Evolutionary conservation across 139 green algal species (phyloP), one percentile per base, ranked within the genome.

Genomic region (Micractinium conductrix): DNA sequence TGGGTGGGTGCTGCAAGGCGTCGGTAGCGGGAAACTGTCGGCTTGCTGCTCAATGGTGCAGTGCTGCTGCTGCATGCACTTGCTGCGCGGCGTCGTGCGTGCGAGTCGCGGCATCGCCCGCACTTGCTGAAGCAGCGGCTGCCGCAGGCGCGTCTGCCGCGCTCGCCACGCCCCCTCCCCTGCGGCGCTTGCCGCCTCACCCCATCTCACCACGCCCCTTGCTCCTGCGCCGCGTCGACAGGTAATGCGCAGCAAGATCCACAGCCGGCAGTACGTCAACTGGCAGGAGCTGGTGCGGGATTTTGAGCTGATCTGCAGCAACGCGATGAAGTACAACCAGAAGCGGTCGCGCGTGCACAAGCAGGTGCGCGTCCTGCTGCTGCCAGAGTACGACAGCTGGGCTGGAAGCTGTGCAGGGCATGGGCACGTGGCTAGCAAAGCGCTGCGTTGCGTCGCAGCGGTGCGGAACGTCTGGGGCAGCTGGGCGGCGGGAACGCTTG

Each of bases 271-370:
- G 68, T 94, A 93, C 60, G 35, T 42, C 28, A 86, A 68, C 40
- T 94, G 91, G 91, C 60, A 74, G 35, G 88, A 80, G 28, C 62
- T 96, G 53, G 80, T 90, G n/a, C 84, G 70, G 21, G 93, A 96
- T 86, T 92, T 96, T 80, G 89, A 96, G 83, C 85, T 96, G 10
- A 93, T 96, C 69, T 91, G 81, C 84, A 88, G 40, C 81, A 96
- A 96, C 80, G 93, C 92, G 33, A 87, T 92, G 74, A 81, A 72
- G 55, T 96, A 91, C 90, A 96, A 96, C 84, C 87, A 91, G 67
- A 86, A 87, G 80, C 84, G 88, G 44, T 89, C 67, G 40, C 79
- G 84, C 6, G 84, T 96, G n/a, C 90, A 96, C 84, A 90, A 90
- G 70, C 80, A 75, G 42, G 92, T 87, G 58, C 8, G 74, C 44